Base-by-base conservation (phyloP, 345 rosid species). In the Leavenworthia alabamica region DNA sequence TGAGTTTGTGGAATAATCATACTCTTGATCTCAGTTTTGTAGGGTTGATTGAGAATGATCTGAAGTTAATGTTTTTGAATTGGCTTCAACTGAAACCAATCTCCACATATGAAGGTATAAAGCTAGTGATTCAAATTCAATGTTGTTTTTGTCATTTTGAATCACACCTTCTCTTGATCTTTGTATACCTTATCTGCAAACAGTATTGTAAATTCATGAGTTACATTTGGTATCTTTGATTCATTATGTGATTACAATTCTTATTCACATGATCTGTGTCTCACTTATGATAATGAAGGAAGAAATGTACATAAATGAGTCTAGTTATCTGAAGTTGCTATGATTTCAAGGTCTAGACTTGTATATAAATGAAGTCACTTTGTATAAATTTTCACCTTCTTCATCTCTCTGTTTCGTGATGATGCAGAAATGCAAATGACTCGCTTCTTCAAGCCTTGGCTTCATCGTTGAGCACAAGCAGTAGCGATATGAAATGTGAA, bases 1-100 rank as follows among this genome's bases (percentile, higher is more conserved):
- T 60, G 45, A 40, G 27, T 46, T n/a, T n/a, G n/a, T n/a, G n/a
- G n/a, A n/a, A n/a, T n/a, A n/a, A n/a, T n/a, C n/a, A n/a, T n/a
- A n/a, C n/a, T n/a, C n/a, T n/a, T n/a, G n/a, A n/a, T n/a, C n/a
- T n/a, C n/a, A n/a, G n/a, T n/a, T 59, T 11, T 46, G 46, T 61
- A 73, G 72, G 51, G 35, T 60, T 59, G 26, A 40, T 32, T 28
- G 36, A 49, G 39, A 8, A 44, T 28, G 54, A 39, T 60, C 47
- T 2, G 69, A 55, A 60, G 55, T 55, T 47, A 33, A 27, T 67
- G 48, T 66, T 62, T 20, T 28, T 46, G 62, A 36, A 46, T 66
- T 44, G 59, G 53, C 57, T 60, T 44, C 26, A 6, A 48, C 19
- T 23, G 35, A 54, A 53, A 53, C 58, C 9, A 15, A 23, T 15